These are phyloP conservation scores for Nemania sp. DNA, from an alignment of 2,329 filamentous ascomycete species.

Conservation along the genomic window DNA sequence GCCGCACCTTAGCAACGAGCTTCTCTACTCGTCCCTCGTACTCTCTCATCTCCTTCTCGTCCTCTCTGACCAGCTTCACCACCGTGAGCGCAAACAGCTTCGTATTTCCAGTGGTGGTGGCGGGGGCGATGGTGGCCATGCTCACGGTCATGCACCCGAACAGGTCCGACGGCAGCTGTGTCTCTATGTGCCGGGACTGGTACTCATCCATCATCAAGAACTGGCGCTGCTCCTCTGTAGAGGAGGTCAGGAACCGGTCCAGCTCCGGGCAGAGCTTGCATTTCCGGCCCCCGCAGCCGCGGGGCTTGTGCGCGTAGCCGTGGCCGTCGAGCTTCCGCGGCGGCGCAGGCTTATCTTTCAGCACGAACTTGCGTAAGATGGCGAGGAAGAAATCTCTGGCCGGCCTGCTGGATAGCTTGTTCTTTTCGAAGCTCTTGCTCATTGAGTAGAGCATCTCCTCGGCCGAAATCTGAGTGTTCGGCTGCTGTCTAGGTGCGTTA, in stretches of 20 bases:
- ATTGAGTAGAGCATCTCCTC: constrained; percentile 5
- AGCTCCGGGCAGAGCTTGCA: constrained; percentile 17
- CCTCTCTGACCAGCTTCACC: background rate
- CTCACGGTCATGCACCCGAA: background rate
- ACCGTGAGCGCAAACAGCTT: background rate
- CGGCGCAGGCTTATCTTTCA: constrained; percentile 5
- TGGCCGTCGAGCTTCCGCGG: background rate
- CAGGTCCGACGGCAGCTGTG: background rate
- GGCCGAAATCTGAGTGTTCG: too few relatives aligned
- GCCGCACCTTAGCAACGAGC: background rate
- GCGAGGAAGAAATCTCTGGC: constrained; percentile 15
- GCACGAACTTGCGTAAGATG: constrained; percentile 14
- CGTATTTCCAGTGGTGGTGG: background rate
- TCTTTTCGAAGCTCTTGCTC: constrained; percentile 7
- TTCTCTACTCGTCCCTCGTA: background rate
- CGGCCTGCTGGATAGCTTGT: constrained; percentile 4
- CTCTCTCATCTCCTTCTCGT: background rate
- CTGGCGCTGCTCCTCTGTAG: background rate
- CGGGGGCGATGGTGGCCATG: background rate
- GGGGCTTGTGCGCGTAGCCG: constrained; percentile 2
- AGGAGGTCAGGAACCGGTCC: constrained; percentile 9
- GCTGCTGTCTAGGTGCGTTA: too few relatives aligned
- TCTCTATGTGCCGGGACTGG: constrained; percentile 1
- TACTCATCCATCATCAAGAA: background rate
- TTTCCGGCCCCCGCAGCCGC: background rate